These are phyloP conservation scores for Rubroshorea leprosula DNA, from an alignment of 345 rosid species.

Conservation along the genomic window DNA sequence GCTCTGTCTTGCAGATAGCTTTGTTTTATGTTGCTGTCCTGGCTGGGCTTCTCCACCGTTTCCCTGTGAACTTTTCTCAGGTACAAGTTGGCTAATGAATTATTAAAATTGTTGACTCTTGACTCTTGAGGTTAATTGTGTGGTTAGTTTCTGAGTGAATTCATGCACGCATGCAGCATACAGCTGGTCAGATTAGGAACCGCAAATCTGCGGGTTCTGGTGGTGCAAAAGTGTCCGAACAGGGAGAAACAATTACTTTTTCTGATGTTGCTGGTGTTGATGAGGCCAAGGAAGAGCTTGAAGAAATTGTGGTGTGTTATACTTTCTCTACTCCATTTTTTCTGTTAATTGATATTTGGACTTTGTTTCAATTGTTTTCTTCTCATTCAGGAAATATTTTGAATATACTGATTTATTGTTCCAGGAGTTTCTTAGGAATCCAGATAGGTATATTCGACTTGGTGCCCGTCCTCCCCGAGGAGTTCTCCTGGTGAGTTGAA, in stretches of 20 bases:
- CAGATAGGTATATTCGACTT: conserved; percentile 66
- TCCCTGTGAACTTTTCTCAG: conserved; percentile 80
- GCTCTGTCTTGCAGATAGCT: conserved; percentile 52
- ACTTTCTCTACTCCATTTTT: conserved; percentile 5
- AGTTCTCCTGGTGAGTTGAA: conserved; percentile 76
- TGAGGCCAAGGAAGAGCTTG: conserved; percentile 97
- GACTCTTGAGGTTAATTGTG: conserved; percentile 6
- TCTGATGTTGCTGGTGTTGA: conserved; percentile 97
- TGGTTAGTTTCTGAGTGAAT: conserved; percentile 16
- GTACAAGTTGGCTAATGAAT: conserved; percentile 23
- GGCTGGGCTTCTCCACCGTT: conserved; percentile 70
- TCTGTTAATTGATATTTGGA: neutral
- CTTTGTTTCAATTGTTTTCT: conserved; percentile 10
- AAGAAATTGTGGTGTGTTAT: conserved; percentile 85
- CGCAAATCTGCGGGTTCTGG: conserved; percentile 62
- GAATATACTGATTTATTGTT: conserved; percentile 19
- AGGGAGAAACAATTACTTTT: conserved; percentile 74
- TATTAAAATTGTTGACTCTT: too few relatives aligned
- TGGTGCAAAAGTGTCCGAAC: conserved; percentile 61
- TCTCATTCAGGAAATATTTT: conserved; percentile 19
- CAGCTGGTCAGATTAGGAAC: conserved; percentile 75
- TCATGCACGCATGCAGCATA: conserved; percentile 35
- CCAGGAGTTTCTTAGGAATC: conserved; percentile 95
- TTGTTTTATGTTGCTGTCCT: conserved; percentile 74
- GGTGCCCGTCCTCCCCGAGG: conserved; percentile 99